Conservation (phyloP, 768 basidiomycete species). For the Pisolithus marmoratus region DNA sequence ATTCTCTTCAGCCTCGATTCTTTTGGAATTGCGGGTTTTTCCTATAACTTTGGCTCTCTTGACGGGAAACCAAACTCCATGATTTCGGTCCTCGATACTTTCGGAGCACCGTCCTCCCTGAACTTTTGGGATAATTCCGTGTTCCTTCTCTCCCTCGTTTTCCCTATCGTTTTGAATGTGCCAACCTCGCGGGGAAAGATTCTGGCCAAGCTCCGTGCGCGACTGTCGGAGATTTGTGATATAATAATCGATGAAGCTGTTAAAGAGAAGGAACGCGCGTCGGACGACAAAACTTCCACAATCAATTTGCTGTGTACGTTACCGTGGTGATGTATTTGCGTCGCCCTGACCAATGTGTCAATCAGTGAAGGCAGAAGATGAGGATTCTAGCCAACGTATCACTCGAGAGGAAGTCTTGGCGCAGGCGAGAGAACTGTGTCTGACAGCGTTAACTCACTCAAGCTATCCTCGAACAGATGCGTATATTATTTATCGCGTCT, state of each 20-base stretch:
- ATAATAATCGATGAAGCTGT: too few species aligned
- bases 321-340: too few species aligned
- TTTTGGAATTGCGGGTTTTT: slow-evolving; percentile 41
- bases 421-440: slow-evolving; percentile 7
- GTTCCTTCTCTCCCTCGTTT: slow-evolving; percentile 30
- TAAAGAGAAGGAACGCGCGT: slow-evolving; percentile 11
- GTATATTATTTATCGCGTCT: slow-evolving; percentile 11
- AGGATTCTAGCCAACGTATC: slow-evolving; percentile 19
- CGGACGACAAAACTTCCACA: too few species aligned
- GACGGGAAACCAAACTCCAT: slow-evolving; percentile 29
- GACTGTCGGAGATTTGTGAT: too few species aligned
- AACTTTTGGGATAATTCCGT: slow-evolving; percentile 7
- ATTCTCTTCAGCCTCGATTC: slow-evolving; percentile 32
- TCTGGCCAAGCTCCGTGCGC: too few species aligned
- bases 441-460: too few species aligned
- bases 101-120: slow-evolving; percentile 14
- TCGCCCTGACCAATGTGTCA: not conserved
- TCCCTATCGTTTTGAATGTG: not conserved
- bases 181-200: not conserved
- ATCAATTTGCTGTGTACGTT: too few species aligned
- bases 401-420: slow-evolving; percentile 21
- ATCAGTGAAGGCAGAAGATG: slow-evolving; percentile 33
- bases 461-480: slow-evolving; percentile 9
- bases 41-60: slow-evolving; percentile 40
- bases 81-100: slow-evolving; percentile 8